Percentiles rank a stretch among this genome's conserved stretches.
phyloP scores from a whole-genome alignment of 495 filamentous ascomycete genomes.

The Penicillium diatomitis region DNA sequence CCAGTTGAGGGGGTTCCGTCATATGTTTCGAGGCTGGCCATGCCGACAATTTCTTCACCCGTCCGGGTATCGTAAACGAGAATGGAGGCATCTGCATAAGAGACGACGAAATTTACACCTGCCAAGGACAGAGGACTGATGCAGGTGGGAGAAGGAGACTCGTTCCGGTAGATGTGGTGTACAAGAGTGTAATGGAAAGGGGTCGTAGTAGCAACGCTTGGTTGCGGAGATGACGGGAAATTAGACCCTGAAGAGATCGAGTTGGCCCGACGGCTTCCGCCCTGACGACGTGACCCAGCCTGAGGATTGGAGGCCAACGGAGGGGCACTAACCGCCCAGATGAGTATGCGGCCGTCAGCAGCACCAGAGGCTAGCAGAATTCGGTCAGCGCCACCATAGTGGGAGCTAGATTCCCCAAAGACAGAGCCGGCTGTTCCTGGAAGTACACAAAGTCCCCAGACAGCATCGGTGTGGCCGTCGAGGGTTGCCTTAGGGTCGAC shows the following conservation, averaged over 20 bases:
- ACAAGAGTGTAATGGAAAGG: conserved; percentile 64
- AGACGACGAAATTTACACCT: conserved; percentile 91
- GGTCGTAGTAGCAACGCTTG: conserved; percentile 62
- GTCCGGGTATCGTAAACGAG: conserved; percentile 85
- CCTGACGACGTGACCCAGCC: conserved; percentile 54
- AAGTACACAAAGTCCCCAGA: conserved; percentile 91
- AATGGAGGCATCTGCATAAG: conserved; percentile 81
- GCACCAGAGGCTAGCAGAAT: conserved; percentile 85
- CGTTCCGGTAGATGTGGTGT: conserved; percentile 67
- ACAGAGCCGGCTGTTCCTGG: conserved; percentile 72
- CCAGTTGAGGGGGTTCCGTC: conserved; percentile 74
- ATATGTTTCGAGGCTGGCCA: conserved; percentile 90
- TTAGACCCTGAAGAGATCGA: conserved; percentile 85
- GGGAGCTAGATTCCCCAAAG: conserved; percentile 58
- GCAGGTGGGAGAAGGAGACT: conserved; percentile 75
- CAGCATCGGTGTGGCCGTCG: conserved; percentile 87
- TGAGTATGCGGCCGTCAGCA: conserved; percentile 82
- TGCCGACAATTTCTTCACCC: conserved; percentile 82
- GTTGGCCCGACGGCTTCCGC: conserved; percentile 74
- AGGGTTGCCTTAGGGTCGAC: conserved; percentile 94
- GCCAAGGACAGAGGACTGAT: conserved; percentile 76
- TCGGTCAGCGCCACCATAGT: conserved; percentile 69
- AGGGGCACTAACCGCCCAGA: conserved; percentile 92
- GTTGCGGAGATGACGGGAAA: conserved; percentile 85
- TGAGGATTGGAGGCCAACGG: conserved; percentile 76